A percentile compares a stretch with the other conserved stretches of the same genome.
Evolutionary conservation across 2,329 filamentous ascomycete species (phyloP).

Genomic region (Sphaceloma murrayae): DNA sequence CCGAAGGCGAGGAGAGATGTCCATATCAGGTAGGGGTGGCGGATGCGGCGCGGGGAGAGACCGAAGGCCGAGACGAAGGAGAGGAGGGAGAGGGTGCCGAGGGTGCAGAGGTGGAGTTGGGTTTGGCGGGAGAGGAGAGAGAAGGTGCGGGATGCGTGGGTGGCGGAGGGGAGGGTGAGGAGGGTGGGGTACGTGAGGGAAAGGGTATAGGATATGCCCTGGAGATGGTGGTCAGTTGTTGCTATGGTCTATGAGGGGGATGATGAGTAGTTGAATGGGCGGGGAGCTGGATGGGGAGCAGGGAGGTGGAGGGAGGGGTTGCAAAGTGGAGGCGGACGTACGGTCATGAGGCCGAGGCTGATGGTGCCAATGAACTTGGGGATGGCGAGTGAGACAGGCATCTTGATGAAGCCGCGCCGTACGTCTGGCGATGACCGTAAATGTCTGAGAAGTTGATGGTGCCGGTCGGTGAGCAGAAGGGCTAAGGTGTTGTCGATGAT

Average conservation of each 20-base stretch:
- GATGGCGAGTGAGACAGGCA: conserved; percentile 53
- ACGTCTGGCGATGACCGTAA: too few species aligned
- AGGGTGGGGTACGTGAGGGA: conserved; percentile 70
- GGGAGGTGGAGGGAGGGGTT: conserved; percentile 11
- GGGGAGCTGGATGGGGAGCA: conserved; percentile 13
- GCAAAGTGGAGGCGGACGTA: conserved; percentile 40
- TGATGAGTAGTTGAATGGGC: conserved; percentile 18
- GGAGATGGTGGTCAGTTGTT: conserved; percentile 15
- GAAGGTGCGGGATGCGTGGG: conserved; percentile 60
- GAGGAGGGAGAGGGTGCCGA: conserved; percentile 59
- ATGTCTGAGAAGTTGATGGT: too few species aligned
- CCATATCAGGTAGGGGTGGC: conserved; percentile 88
- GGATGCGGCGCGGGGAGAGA: conserved; percentile 61
- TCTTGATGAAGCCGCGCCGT: too few species aligned
- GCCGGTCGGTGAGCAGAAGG: too few species aligned
- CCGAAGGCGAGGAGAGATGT: conserved; percentile 58
- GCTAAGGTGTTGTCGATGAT: too few species aligned
- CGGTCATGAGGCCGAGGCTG: conserved; percentile 77
- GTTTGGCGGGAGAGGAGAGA: conserved; percentile 55
- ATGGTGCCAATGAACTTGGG: conserved; percentile 91
- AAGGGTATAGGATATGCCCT: conserved; percentile 86
- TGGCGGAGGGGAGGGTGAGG: conserved; percentile 67
- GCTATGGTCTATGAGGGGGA: neutral
- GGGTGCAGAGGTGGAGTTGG: conserved; percentile 54
- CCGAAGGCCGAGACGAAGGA: conserved; percentile 69